These are phyloP conservation scores for Petunia hybrid DNA, from an alignment of 305 asterid genomes.

Conservation along the genomic window DNA sequence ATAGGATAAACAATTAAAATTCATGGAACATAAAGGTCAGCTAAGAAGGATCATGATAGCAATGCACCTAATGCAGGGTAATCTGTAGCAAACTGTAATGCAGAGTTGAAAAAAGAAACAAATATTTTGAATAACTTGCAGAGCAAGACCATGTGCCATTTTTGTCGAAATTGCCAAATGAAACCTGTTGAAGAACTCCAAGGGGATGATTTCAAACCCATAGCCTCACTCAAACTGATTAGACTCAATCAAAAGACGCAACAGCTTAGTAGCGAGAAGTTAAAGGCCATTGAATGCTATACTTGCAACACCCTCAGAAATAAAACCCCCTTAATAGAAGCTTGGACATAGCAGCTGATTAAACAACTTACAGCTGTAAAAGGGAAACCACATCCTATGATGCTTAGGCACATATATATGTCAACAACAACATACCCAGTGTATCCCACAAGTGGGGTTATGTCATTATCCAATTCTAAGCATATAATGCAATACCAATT, in stretches of 20 bases:
- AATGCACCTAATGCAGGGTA: background rate
- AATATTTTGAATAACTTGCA: background rate
- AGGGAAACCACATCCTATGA: background rate
- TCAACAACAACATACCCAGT: too few relatives aligned
- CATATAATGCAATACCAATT: background rate
- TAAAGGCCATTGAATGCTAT: background rate
- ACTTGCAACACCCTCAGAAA: background rate
- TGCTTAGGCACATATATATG: background rate
- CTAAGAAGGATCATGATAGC: background rate
- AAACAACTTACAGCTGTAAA: background rate
- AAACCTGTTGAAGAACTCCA: background rate
- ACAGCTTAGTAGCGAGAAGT: background rate
- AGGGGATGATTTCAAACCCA: background rate
- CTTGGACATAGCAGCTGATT: background rate
- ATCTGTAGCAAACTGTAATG: background rate
- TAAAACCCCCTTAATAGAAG: slow-evolving; percentile 3
- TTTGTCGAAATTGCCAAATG: background rate
- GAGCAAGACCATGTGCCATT: background rate
- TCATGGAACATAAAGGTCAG: background rate
- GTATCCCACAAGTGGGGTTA: too few relatives aligned
- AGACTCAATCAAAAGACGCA: too few relatives aligned
- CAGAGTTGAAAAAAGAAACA: background rate
- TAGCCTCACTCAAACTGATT: background rate
- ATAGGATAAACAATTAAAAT: background rate
- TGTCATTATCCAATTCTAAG: background rate